Evolutionary conservation across 208 protist genomes (phyloP).

Genomic region (Leishmania guyanensis): DNA sequence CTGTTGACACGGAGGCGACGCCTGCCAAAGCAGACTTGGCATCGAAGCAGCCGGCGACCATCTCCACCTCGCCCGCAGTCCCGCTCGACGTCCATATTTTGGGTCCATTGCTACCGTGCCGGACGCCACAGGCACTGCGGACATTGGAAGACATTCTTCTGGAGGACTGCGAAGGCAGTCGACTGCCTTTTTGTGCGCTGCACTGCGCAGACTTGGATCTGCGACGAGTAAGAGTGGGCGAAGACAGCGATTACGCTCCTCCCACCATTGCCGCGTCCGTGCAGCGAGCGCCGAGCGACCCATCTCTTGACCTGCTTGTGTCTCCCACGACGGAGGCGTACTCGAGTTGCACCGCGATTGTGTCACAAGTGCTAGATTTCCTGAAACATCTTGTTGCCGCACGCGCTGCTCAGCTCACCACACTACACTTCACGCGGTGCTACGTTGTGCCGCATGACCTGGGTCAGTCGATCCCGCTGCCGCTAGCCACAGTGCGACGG

Average conservation of each 20-base stretch:
- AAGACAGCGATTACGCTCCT: background rate
- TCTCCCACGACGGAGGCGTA: background rate
- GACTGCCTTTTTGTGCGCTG: slow-evolving; percentile 38
- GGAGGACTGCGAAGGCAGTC: slow-evolving; percentile 54
- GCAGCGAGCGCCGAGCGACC: slow-evolving; percentile 30
- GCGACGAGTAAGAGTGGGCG: background rate
- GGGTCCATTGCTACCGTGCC: slow-evolving; percentile 45
- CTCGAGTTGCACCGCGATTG: background rate
- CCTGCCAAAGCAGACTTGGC: background rate
- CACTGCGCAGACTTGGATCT: slow-evolving; percentile 56
- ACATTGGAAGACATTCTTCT: slow-evolving; percentile 71
- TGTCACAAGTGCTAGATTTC: slow-evolving; percentile 44
- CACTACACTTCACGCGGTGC: slow-evolving; percentile 57
- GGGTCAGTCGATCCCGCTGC: slow-evolving; percentile 32
- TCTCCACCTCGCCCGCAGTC: background rate
- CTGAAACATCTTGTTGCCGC: slow-evolving; percentile 44
- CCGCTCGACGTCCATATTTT: slow-evolving; percentile 41
- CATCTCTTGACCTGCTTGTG: slow-evolving; percentile 41
- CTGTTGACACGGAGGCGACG: background rate
- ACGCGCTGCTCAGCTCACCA: slow-evolving; percentile 16
- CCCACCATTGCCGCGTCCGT: background rate
- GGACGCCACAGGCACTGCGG: slow-evolving; percentile 41
- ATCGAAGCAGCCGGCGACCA: background rate
- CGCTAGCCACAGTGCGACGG: slow-evolving; percentile 31
- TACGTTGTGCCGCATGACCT: slow-evolving; percentile 50